Evolutionary conservation across 768 basidiomycete species (phyloP).

Genomic region (Coprinopsis marcescibilis): DNA sequence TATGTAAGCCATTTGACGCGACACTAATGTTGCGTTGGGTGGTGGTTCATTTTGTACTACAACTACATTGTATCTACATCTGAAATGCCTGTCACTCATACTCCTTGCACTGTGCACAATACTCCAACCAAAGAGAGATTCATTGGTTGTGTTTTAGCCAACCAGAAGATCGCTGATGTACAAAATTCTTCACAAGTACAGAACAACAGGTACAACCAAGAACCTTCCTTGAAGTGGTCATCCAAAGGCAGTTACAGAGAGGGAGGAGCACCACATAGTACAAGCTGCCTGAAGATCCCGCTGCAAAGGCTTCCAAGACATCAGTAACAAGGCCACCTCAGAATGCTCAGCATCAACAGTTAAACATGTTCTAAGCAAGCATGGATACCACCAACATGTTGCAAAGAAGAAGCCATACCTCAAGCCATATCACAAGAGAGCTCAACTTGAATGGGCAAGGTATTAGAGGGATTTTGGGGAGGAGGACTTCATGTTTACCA

Average conservation of each 20-base stretch:
- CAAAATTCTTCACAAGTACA: slow-evolving; percentile 12
- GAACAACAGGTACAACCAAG: slow-evolving; percentile 14
- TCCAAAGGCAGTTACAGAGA: slow-evolving; percentile 2
- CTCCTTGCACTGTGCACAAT: too few relatives aligned
- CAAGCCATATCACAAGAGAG: slow-evolving; percentile 10
- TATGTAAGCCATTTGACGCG: too few relatives aligned
- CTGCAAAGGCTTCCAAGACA: background rate
- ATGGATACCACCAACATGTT: slow-evolving; percentile 16
- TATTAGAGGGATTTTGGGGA: background rate
- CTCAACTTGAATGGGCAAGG: slow-evolving; percentile 15
- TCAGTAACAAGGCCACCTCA: background rate
- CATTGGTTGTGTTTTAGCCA: background rate
- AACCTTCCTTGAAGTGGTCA: slow-evolving; percentile 12
- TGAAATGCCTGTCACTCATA: too few relatives aligned
- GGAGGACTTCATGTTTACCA: slow-evolving; percentile 15
- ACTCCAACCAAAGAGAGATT: background rate
- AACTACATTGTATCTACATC: too few relatives aligned
- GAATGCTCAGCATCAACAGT: background rate
- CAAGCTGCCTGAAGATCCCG: background rate
- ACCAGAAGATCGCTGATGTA: background rate
- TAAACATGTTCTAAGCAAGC: background rate
- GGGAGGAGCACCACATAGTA: background rate
- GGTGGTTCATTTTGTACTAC: too few relatives aligned
- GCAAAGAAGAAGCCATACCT: slow-evolving; percentile 17
- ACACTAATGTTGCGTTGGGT: too few relatives aligned